Evolutionary conservation across 306 rosid genomes (phyloP).

Genomic region (Benincasa hispida): DNA sequence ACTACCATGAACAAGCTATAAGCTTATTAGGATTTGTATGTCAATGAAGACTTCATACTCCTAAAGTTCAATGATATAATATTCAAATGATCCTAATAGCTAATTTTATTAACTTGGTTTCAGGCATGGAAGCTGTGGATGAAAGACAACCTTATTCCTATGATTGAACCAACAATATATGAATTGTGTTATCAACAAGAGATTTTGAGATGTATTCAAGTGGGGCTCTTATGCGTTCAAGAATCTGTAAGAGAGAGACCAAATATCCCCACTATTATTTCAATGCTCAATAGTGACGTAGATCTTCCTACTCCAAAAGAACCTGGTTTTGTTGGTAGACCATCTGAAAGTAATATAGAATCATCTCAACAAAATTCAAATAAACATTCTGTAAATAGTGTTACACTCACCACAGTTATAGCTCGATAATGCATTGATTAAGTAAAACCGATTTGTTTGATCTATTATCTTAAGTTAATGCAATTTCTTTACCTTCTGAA

Average conservation of each 20-base stretch:
- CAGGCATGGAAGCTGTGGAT: constrained; percentile 1
- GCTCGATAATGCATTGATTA: neutral
- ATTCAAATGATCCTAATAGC: neutral
- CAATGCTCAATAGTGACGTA: constrained; percentile 3
- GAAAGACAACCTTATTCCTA: neutral
- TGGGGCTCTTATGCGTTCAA: constrained; percentile 8
- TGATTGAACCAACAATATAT: neutral
- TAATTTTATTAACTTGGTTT: neutral
- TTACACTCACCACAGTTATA: neutral
- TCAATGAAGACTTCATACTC: neutral
- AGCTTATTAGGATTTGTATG: neutral
- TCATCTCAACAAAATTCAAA: neutral
- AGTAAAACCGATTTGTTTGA: too few species aligned
- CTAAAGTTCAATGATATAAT: neutral
- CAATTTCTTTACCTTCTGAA: too few species aligned
- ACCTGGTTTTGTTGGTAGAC: neutral
- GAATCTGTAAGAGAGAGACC: neutral
- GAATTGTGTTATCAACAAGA: neutral
- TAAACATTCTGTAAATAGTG: neutral
- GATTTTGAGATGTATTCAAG: neutral
- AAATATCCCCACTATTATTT: neutral
- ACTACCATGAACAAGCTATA: neutral
- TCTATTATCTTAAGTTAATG: too few species aligned
- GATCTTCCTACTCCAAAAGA: constrained; percentile 1
- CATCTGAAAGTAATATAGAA: neutral